These are phyloP conservation scores for Neofusicoccum ribis DNA, from an alignment of 2,329 filamentous ascomycete species.

Conservation along the genomic window DNA sequence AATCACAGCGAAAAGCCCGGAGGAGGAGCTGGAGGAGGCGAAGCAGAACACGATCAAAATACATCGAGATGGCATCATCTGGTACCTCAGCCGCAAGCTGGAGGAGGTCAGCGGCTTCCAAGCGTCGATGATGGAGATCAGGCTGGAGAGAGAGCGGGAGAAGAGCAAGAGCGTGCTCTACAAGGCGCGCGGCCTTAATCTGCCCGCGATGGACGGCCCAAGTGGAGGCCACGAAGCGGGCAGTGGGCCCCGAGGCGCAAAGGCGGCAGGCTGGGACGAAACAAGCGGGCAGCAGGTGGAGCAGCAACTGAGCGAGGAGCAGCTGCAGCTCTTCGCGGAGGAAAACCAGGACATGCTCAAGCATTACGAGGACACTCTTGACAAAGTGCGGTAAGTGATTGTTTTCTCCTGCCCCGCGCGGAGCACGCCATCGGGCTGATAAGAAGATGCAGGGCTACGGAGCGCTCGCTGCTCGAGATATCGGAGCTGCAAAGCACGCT, in stretches of 20 bases:
- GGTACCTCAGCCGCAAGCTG: slow-evolving; percentile 74
- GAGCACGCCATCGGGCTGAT: not conserved
- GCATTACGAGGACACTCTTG: slow-evolving; percentile 90
- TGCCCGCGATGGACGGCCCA: slow-evolving; percentile 23
- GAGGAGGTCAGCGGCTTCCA: slow-evolving; percentile 77
- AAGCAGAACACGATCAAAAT: slow-evolving; percentile 64
- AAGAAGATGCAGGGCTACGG: slow-evolving; percentile 68
- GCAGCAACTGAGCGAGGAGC: slow-evolving; percentile 72
- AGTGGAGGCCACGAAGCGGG: slow-evolving; percentile 16
- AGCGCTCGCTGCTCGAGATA: slow-evolving; percentile 89
- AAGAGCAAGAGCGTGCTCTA: slow-evolving; percentile 84
- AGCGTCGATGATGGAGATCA: slow-evolving; percentile 88
- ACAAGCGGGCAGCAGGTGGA: slow-evolving; percentile 42
- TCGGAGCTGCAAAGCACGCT: slow-evolving; percentile 88
- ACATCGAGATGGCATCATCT: slow-evolving; percentile 80
- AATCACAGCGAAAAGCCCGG: slow-evolving; percentile 56
- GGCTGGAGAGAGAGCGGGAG: slow-evolving; percentile 81
- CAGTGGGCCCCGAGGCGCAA: slow-evolving; percentile 26
- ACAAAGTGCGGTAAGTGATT: slow-evolving; percentile 82
- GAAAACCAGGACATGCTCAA: slow-evolving; percentile 91
- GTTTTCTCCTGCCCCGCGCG: too few relatives aligned
- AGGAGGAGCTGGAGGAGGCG: slow-evolving; percentile 73
- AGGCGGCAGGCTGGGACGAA: slow-evolving; percentile 28
- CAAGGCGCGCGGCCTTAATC: slow-evolving; percentile 55
- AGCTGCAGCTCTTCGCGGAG: slow-evolving; percentile 88